Base-by-base conservation (phyloP, 371 early-diverging fungal genomes). In the Vittaforma corneae region DNA sequence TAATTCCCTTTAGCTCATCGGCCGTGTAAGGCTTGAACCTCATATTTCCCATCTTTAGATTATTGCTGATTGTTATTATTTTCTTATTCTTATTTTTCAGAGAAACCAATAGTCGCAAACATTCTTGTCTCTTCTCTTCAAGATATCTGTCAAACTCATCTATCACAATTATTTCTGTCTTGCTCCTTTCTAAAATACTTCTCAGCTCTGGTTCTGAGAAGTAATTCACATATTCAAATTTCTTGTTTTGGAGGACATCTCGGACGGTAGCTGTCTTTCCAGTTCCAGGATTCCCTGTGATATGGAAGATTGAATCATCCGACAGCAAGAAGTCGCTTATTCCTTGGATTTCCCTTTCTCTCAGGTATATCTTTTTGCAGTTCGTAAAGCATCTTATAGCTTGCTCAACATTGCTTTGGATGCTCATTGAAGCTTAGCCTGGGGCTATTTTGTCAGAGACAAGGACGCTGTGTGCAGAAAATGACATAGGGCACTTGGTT, bases 111-210 rank as follows among this genome's bases (percentile, higher is more conserved):
- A 40, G n/a, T 5, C 29, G 32, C 16, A 55, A 18, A 20, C 65
- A 64, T 22, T 71, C 67, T 26, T 59, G 44, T 44, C 55, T 73
- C 42, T 60, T 70, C 54, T 57, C 66, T 22, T 45, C 18, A 33
- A 48, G 58, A 37, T 65, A 67, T 52, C 65, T 75, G 44, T 75
- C 75, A 62, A 65, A 75, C 46, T 75, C 75, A 57, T 75, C 75
- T 30, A 75, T 69, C n/a, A 75, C 55, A 26, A 75, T 37, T 14
- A 63, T 29, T 1, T 46, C 3, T 18, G 38, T 30, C 35, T 42
- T 46, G 35, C 32, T 34, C 35, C 29, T 47, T n/a, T 22, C 42
- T 48, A 72, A 30, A 2, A 24, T 52, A 18, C 16, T 29, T 16
- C 38, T 35, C 6, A 72, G 63, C 24, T 65, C 40, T 45, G 20